phyloP scores from a whole-genome alignment of 139 green algal genomes.

The Picochlorum sp. region DNA sequence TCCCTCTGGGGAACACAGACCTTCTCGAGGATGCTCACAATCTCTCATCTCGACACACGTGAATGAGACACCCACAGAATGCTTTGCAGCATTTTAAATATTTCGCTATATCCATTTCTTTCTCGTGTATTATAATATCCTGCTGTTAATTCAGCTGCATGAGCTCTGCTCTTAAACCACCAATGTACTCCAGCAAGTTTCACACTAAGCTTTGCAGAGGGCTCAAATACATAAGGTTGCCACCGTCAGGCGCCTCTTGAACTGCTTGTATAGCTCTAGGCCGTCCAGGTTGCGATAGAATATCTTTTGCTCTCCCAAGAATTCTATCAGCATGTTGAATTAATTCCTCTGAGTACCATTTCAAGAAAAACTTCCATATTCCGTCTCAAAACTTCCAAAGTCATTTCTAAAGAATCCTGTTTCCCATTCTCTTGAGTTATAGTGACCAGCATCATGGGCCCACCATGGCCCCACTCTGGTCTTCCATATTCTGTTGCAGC shows the following conservation, averaged over 20 bases:
- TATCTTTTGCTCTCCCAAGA: slow-evolving; percentile 47
- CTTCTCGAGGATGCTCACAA: slow-evolving; percentile 89
- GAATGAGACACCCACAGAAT: slow-evolving; percentile 80
- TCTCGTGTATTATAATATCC: slow-evolving; percentile 97
- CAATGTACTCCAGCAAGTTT: slow-evolving; percentile 98
- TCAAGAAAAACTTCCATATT: slow-evolving; percentile 91
- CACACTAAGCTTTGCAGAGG: slow-evolving; percentile 56
- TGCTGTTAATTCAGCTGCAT: slow-evolving; percentile 94
- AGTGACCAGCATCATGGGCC: slow-evolving; percentile 89
- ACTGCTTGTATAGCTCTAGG: slow-evolving; percentile 48
- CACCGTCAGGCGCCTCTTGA: slow-evolving; percentile 25
- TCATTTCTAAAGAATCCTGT: slow-evolving; percentile 87
- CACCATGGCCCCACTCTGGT: slow-evolving; percentile 78
- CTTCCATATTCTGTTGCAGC: slow-evolving; percentile 58
- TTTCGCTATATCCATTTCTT: slow-evolving; percentile 72
- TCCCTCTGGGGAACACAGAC: slow-evolving; percentile 78
- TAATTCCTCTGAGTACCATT: slow-evolving; percentile 85
- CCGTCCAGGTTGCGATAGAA: slow-evolving; percentile 50
- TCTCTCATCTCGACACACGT: slow-evolving; percentile 99
- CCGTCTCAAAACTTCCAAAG: slow-evolving; percentile 70
- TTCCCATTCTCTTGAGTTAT: slow-evolving; percentile 81
- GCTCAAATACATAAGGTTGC: slow-evolving; percentile 27
- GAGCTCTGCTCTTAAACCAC: slow-evolving; percentile 91
- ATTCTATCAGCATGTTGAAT: slow-evolving; percentile 77
- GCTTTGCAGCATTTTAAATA: slow-evolving; percentile 51